Conservation (phyloP, 2,329 filamentous ascomycete genomes). For the Arthrobotrys musiformis region DNA sequence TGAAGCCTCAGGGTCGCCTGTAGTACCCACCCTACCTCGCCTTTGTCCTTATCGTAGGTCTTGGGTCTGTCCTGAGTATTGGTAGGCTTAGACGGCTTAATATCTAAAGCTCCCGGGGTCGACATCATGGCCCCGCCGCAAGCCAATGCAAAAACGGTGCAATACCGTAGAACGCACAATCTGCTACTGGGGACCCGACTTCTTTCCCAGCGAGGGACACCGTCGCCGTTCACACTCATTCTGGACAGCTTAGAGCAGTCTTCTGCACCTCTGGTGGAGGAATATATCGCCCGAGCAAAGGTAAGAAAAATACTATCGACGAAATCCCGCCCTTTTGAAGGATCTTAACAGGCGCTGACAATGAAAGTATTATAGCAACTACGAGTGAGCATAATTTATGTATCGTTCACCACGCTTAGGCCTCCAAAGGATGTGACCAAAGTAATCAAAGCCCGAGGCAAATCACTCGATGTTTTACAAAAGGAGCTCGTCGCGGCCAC, state of each 20-base stretch:
- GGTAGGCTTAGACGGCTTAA: too few relatives aligned
- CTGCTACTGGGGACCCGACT: conserved; percentile 84
- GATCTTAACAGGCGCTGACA: too few relatives aligned
- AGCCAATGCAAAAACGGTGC: conserved; percentile 55
- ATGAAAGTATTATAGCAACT: conserved; percentile 67
- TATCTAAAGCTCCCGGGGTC: not conserved
- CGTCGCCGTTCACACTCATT: conserved; percentile 86
- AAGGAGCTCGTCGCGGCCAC: conserved; percentile 69
- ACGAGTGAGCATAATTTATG: conserved; percentile 72
- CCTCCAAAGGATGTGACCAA: conserved; percentile 74
- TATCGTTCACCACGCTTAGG: conserved; percentile 79
- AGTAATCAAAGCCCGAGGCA: conserved; percentile 74
- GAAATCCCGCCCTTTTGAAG: not conserved
- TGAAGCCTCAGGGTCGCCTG: not conserved
- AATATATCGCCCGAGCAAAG: conserved; percentile 80
- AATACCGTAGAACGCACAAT: conserved; percentile 82
- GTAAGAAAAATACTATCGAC: conserved; percentile 64
- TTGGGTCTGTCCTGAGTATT: not conserved
- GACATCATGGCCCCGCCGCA: conserved; percentile 44
- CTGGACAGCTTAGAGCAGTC: conserved; percentile 87
- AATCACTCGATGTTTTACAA: conserved; percentile 69
- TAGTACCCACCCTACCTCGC: not conserved
- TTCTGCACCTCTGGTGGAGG: conserved; percentile 74
- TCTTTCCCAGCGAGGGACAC: conserved; percentile 78
- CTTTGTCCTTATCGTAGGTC: not conserved